phyloP scores from a whole-genome alignment of 495 filamentous ascomycete species.

The Cairneyella variabilis region DNA sequence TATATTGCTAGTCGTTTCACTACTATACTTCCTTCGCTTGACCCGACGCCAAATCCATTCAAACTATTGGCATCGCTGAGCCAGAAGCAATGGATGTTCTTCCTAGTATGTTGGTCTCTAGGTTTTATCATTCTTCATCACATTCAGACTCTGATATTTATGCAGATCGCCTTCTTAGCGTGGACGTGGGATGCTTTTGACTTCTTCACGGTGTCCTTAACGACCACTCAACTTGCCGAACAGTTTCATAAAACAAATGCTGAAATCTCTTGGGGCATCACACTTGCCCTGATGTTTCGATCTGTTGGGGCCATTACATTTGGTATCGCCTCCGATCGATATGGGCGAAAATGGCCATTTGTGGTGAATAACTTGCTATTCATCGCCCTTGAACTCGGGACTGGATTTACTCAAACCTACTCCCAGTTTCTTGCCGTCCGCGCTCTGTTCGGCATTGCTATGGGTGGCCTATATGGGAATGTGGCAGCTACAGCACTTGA shows the following conservation, averaged over 20 bases:
- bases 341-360: slow-evolving; percentile 80
- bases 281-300: slow-evolving; percentile 64
- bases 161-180: slow-evolving; percentile 50
- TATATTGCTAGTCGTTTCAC: slow-evolving; percentile 41
- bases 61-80: slow-evolving; percentile 63
- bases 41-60: slow-evolving; percentile 70
- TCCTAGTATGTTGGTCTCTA: slow-evolving; percentile 55
- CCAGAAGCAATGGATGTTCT: slow-evolving; percentile 77
- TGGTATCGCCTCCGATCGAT: slow-evolving; percentile 68
- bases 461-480: slow-evolving; percentile 62
- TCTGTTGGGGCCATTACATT: slow-evolving; percentile 68
- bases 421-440: slow-evolving; percentile 66
- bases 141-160: slow-evolving; percentile 1
- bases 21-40: slow-evolving; percentile 67
- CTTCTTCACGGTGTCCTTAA: slow-evolving; percentile 71
- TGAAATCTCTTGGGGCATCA: slow-evolving; percentile 68
- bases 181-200: slow-evolving; percentile 64
- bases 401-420: slow-evolving; percentile 66
- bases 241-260: slow-evolving; percentile 64
- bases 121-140: not conserved
- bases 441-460: slow-evolving; percentile 74
- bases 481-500: not conserved
- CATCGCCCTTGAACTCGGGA: slow-evolving; percentile 63
- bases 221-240: slow-evolving; percentile 19
- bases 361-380: slow-evolving; percentile 64